phyloP scores from a whole-genome alignment of 2,329 filamentous ascomycete species.

The Lachnellula hyalina region DNA sequence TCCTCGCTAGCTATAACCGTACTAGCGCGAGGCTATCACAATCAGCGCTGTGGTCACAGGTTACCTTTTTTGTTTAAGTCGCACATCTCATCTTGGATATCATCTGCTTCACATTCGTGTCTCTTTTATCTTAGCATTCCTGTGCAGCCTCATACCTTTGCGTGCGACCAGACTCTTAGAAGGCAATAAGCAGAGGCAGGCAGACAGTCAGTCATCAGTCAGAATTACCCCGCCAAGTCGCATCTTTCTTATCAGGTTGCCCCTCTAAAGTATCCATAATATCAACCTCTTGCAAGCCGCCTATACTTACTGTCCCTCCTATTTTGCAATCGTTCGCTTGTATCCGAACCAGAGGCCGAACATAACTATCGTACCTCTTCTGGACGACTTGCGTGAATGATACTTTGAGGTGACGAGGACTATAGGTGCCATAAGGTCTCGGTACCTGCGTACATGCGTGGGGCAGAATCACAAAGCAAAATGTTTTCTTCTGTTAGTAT shows the following conservation, averaged over 20 bases:
- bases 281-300: background rate
- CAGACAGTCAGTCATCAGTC: background rate
- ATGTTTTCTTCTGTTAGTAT: constrained; percentile 21
- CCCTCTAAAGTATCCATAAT: background rate
- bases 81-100: background rate
- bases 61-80: background rate
- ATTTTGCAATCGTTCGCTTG: background rate
- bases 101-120: background rate
- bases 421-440: background rate
- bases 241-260: background rate
- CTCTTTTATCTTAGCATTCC: background rate
- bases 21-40: no score
- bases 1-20: background rate
- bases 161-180: background rate
- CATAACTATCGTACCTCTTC: background rate
- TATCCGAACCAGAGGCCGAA: background rate
- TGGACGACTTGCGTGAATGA: background rate
- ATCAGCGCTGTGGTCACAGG: no score
- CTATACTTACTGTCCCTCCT: background rate
- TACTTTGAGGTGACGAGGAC: background rate
- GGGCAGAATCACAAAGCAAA: background rate
- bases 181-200: background rate
- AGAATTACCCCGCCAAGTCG: background rate
- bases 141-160: background rate
- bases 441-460: background rate